These are phyloP conservation scores for Acanthamoeba lenticulata DNA, from an alignment of 208 protist species.

Conservation along the genomic window DNA sequence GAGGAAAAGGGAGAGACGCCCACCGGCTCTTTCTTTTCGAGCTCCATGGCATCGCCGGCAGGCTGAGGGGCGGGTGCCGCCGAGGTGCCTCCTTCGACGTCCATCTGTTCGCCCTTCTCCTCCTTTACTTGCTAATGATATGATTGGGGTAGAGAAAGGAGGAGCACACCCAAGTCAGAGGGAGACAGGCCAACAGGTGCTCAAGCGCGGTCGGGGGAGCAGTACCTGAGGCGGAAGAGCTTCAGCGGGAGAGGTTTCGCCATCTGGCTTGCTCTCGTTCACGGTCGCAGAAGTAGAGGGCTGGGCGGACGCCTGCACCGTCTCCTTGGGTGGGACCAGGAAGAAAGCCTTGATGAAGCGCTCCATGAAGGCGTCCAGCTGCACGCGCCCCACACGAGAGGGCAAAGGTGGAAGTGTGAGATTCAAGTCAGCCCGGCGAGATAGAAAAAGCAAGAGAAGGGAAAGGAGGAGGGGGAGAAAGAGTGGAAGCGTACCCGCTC, in stretches of 20 bases:
- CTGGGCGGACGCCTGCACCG: neutral
- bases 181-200: neutral
- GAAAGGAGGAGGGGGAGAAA: neutral
- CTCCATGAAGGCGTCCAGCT: slow-evolving; percentile 69
- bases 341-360: slow-evolving; percentile 64
- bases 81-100: slow-evolving; percentile 35
- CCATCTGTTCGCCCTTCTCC: neutral
- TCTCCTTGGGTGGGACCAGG: slow-evolving; percentile 3
- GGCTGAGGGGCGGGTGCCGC: neutral
- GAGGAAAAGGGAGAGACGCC: neutral
- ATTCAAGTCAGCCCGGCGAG: neutral
- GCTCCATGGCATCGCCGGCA: neutral
- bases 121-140: neutral
- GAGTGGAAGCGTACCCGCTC: slow-evolving; percentile 46
- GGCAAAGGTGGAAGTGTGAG: neutral
- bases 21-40: neutral
- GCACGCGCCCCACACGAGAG: too few species aligned
- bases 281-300: neutral
- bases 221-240: neutral
- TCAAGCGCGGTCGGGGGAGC: neutral
- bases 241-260: neutral
- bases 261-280: neutral
- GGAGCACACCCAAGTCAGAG: neutral
- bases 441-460: neutral
- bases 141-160: neutral